Evolutionary conservation across 371 early-diverging fungal species (phyloP).

Genomic region (Mucor lusitanicus): DNA sequence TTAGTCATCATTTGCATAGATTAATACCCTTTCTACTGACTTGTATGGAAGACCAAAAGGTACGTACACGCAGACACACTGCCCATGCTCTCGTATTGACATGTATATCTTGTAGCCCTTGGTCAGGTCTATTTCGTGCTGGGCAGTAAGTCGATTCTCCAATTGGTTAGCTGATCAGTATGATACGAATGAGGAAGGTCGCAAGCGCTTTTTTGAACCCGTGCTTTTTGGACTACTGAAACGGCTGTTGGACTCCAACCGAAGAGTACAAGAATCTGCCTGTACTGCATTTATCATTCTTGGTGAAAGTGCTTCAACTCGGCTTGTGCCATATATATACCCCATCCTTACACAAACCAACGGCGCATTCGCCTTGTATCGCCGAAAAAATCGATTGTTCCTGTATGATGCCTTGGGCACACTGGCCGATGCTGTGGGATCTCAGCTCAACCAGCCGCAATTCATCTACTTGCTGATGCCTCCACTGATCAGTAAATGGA

Average conservation of each 20-base stretch:
- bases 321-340: slow-evolving; percentile 80
- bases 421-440: slow-evolving; percentile 85
- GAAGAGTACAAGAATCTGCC: slow-evolving; percentile 93
- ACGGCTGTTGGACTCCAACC: slow-evolving; percentile 86
- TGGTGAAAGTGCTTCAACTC: slow-evolving; percentile 80
- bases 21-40: slow-evolving; percentile 77
- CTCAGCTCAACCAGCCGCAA: slow-evolving; percentile 71
- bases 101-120: slow-evolving; percentile 48
- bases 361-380: slow-evolving; percentile 81
- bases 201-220: slow-evolving; percentile 76
- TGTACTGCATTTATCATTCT: slow-evolving; percentile 91
- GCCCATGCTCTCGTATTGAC: background rate
- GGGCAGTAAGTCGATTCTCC: slow-evolving; percentile 90
- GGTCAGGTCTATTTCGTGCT: slow-evolving; percentile 89
- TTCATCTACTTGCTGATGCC: slow-evolving; percentile 82
- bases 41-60: slow-evolving; percentile 69
- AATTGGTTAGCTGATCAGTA: slow-evolving; percentile 74
- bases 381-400: slow-evolving; percentile 84
- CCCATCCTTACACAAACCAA: slow-evolving; percentile 76
- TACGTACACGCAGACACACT: background rate
- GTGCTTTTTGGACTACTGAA: slow-evolving; percentile 74
- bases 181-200: slow-evolving; percentile 57
- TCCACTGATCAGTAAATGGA: slow-evolving; percentile 83
- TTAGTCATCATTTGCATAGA: slow-evolving; percentile 74
- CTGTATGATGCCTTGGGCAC: slow-evolving; percentile 94